Conservation (phyloP, 768 basidiomycete species). For the Epithele typhae region DNA sequence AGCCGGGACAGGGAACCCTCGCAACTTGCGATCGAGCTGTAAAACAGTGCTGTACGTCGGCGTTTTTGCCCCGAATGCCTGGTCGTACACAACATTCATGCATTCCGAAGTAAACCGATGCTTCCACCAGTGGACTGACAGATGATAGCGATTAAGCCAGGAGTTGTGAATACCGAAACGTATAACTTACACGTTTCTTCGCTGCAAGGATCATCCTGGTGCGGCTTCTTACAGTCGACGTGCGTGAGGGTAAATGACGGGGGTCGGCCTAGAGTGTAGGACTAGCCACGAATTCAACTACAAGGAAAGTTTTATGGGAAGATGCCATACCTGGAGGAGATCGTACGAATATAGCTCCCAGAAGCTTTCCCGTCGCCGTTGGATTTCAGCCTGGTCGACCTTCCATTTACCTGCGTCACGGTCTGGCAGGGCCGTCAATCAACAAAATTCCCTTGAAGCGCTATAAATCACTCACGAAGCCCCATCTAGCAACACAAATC, state of each 20-base stretch:
- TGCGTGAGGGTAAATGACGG: constrained; percentile 58
- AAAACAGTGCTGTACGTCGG: constrained; percentile 61
- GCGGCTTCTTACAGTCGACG: constrained; percentile 52
- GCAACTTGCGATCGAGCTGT: constrained; percentile 62
- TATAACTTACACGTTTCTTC: constrained; percentile 51
- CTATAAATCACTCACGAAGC: constrained; percentile 60
- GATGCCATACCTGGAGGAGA: constrained; percentile 54
- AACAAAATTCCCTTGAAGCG: too few relatives aligned
- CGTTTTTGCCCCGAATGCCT: constrained; percentile 61
- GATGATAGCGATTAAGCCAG: not conserved
- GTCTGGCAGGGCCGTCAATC: too few relatives aligned
- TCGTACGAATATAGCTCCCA: constrained; percentile 69
- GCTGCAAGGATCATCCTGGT: constrained; percentile 38
- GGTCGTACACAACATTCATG: constrained; percentile 60
- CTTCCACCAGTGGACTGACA: constrained; percentile 55
- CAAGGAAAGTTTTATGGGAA: not conserved
- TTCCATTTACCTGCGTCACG: constrained; percentile 68
- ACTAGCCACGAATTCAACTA: constrained; percentile 37
- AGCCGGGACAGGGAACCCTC: constrained; percentile 57
- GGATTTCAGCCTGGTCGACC: constrained; percentile 49
- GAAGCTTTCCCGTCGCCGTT: constrained; percentile 55
- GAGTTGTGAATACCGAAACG: not conserved
- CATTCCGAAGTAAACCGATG: constrained; percentile 63
- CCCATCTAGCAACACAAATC: constrained; percentile 41
- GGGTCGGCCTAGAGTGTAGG: constrained; percentile 65